Evolutionary conservation across 2,329 filamentous ascomycete genomes (phyloP), one percentile per base, ranked within the genome.

Genomic region (Aschersonia sp.): DNA sequence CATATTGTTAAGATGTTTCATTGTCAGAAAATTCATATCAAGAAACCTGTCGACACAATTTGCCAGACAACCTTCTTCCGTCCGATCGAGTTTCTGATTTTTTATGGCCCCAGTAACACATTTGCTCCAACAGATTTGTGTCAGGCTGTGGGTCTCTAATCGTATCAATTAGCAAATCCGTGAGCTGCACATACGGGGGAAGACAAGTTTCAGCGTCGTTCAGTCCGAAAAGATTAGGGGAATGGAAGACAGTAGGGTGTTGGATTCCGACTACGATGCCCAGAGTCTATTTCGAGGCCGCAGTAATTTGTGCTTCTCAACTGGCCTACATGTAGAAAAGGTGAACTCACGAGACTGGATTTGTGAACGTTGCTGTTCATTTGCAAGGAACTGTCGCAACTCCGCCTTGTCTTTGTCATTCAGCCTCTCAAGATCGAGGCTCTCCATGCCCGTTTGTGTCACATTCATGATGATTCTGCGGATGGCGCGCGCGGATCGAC

Each of bases 11-110:
- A 97, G 69, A 63, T 96, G 85, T 72, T 81, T 83, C 65, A 96
- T 71, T n/a, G 94, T 85, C 47, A 87, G 71, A 54, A 85, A 68
- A 68, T 90, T 92, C 53, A 88, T 78, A 66, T 98, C 92, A 69
- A 97, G 75, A 68, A 94, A 97, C 49, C 92, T 76, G 59, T 95
- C 86, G 49, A 97, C 88, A 61, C 92, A 98, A 71, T 95, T 96
- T 63, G 81, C 73, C 63, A 95, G 76, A 65, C 92, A 98, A 7
- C 72, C 68, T 69, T 92, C 83, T 70, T 98, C 92, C 52, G 67
- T 71, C 58, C 75, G 77, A 55, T 94, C 87, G 55, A 98, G 71
- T 58, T 79, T 78, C 31, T 79, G 77, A 51, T 73, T 76, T 56
- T 81, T 81, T 63, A 96, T 83, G 49, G 73, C 74, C 47, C 79